phyloP scores from a whole-genome alignment of 495 filamentous ascomycete genomes.

The Podospora appendiculata region DNA sequence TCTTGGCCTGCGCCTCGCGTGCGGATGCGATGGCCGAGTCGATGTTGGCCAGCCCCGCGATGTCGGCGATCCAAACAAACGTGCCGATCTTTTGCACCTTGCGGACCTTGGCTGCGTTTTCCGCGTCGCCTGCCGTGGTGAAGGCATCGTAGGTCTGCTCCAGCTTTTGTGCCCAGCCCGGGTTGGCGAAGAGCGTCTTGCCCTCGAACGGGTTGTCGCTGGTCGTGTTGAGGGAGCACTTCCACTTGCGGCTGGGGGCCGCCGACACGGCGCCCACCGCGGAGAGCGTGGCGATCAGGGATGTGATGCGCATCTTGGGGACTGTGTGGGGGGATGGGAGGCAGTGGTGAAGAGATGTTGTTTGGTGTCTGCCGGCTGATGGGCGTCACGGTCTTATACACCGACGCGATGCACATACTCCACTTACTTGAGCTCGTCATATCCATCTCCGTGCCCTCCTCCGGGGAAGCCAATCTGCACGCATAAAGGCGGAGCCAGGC shows the following conservation, averaged over 20 bases:
- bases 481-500: too few relatives aligned
- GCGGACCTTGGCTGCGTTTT: conserved; percentile 29
- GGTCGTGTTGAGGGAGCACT: neutral
- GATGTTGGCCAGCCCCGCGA: conserved; percentile 29
- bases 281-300: conserved; percentile 5
- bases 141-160: conserved; percentile 38
- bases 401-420: too few relatives aligned
- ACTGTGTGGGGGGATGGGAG: too few relatives aligned
- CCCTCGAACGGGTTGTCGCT: conserved; percentile 43
- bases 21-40: conserved; percentile 41
- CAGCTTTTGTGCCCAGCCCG: conserved; percentile 45
- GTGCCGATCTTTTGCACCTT: conserved; percentile 44
- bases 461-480: too few relatives aligned
- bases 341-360: too few relatives aligned
- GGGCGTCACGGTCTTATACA: too few relatives aligned
- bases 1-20: conserved; percentile 34
- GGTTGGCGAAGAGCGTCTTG: conserved; percentile 47
- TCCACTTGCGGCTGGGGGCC: neutral
- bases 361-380: too few relatives aligned
- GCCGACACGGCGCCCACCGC: conserved; percentile 6
- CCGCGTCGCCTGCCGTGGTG: conserved; percentile 25
- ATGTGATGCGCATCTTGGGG: neutral
- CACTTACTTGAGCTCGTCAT: too few relatives aligned
- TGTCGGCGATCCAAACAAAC: conserved; percentile 45
- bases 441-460: too few relatives aligned